Evolutionary conservation across 306 rosid species (phyloP), one percentile per base, ranked within the genome.

Genomic region (Lagenaria siceraria): DNA sequence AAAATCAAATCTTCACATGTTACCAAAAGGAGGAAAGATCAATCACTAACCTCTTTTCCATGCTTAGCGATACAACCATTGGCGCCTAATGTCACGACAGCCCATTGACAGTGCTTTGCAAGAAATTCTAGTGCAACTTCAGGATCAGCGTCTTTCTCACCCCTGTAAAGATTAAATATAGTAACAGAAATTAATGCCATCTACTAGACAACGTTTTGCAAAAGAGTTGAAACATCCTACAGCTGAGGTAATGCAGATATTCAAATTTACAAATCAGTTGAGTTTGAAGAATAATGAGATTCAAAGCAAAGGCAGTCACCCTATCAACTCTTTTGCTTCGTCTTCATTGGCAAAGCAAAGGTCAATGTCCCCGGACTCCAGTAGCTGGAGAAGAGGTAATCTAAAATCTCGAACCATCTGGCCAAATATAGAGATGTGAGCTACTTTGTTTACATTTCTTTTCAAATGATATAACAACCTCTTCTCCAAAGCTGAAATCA

Each of bases 271-370:
- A 54, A 46, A 54, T 75, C 53, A 70, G 38, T 29, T 5, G 22
- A 75, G 68, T 14, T n/a, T 4, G 36, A 29, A 49, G 58, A 29
- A 24, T 60, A 68, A 52, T 19, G 55, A 59, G 78, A 77, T 49
- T 1, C 46, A 62, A 14, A 35, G 43, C 19, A 75, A 68, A 6
- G 66, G 48, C 19, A 79, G 40, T 76, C 84, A 95, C 99, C 99
- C 88, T 72, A 95, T 66, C 83, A 95, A 88, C 84, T 92, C 99
- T 65, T 92, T 82, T 80, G 99, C 99, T 79, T 95, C 99, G 74
- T 95, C 99, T 84, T 95, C 99, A 60, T 95, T 95, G 81, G 97
- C 97, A 85, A 92, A 95, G 87, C 99, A 95, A 63, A 95, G 97
- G 89, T 95, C 97, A 74, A 92, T 75, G 66, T 74, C 77, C 82